Evolutionary conservation across 2,329 filamentous ascomycete species (phyloP), one percentile per base, ranked within the genome.

Genomic region (Hymenoscyphus repandus): DNA sequence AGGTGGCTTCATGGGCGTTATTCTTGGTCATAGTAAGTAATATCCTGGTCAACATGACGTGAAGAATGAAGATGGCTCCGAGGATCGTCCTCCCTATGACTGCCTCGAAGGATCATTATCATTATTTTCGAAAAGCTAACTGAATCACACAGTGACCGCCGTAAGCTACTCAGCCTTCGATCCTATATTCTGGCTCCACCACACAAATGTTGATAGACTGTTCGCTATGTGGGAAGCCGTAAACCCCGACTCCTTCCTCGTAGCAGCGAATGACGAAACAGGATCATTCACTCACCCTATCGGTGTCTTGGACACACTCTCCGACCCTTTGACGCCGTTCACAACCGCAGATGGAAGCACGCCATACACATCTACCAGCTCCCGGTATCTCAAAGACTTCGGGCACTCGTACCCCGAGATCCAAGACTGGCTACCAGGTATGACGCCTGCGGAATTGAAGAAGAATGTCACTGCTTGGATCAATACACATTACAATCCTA

Each of bases 401-500:
- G 61, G 58, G 10, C 63, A 64, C 43, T 60, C 58, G 0, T 64
- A 64, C 49, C 55, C 59, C 4, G 62, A 60, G 27, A 63, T 75
- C 27, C 53, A 64, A 50, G 65, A 69, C 59, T 78, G 80, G 55
- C 45, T 46, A 5, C 74, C 22, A 27, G 22, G 22, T 7, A 27
- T 72, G 27, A 79, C 82, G 67, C 46, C 55, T 10, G 46, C 45
- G 11, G 73, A 83, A 34, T 20, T 89, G 40, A 73, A 75, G 31
- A 76, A 77, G 51, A 84, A 85, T 58, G 72, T 89, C 31, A 76
- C 80, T 34, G 75, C 79, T 0, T 77, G 82, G 6, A 76, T 87
- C 11, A 74, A 79, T 51, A 72, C 67, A 0, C 66, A 90, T 63
- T 77, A 76, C 57, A 57, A 57, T 31, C 52, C 55, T 4, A 27